Percentiles rank a stretch among this genome's conserved stretches.
Evolutionary conservation across 129 eudicot species (phyloP).

Genomic region (Cynara cardunculus): DNA sequence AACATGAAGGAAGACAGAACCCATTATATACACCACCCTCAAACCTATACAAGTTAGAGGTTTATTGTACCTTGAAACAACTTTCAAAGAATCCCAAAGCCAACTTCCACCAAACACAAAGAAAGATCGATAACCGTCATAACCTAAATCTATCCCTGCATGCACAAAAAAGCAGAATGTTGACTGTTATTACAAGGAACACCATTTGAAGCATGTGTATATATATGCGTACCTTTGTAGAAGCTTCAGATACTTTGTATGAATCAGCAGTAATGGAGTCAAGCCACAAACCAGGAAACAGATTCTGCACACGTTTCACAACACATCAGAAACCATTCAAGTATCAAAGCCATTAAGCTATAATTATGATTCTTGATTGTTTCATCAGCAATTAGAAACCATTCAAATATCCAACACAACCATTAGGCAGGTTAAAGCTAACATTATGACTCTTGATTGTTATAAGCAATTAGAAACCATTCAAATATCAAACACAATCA

Average conservation of each 20-base stretch:
- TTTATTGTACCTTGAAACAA: constrained; percentile 11
- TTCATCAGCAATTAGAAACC: background rate
- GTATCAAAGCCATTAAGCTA: background rate
- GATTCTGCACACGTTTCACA: constrained; percentile 33
- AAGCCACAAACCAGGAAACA: constrained; percentile 59
- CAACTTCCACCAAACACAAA: constrained; percentile 1
- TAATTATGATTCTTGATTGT: background rate
- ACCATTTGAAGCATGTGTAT: background rate
- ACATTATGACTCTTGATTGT: background rate
- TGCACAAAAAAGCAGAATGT: background rate
- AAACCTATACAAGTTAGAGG: constrained; percentile 21
- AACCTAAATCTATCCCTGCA: background rate
- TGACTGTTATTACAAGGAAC: background rate
- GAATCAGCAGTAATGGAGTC: constrained; percentile 50
- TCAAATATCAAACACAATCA: constrained; percentile 8
- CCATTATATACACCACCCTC: background rate
- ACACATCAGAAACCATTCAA: constrained; percentile 20
- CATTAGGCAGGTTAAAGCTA: background rate
- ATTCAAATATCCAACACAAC: constrained; percentile 9
- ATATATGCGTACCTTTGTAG: constrained; percentile 29
- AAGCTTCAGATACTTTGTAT: constrained; percentile 48
- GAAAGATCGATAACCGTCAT: background rate
- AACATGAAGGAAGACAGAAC: background rate
- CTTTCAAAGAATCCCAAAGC: constrained; percentile 4
- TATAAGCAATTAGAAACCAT: background rate